Percentiles rank a stretch among this genome's conserved stretches.
phyloP scores from a whole-genome alignment of 208 protist genomes.

The Tritrichomonas foetus region DNA sequence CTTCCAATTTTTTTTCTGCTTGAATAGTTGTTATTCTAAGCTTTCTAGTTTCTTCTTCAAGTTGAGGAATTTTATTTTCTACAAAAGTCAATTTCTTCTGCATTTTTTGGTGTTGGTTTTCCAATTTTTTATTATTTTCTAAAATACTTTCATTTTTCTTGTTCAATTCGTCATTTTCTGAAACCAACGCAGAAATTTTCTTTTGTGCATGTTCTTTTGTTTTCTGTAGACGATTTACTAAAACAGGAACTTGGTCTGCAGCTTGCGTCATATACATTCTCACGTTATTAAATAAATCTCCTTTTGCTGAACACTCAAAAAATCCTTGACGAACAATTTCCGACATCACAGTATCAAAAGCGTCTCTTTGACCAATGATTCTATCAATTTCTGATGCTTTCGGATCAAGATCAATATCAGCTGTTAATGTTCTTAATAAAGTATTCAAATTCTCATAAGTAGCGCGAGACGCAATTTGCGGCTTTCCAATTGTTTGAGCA shows the following conservation, averaged over 20 bases:
- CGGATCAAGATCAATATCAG: not conserved
- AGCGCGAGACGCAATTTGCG: not conserved
- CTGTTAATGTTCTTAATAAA: not conserved
- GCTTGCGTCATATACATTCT: not conserved
- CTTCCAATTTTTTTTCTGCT: no score
- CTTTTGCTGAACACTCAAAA: not conserved
- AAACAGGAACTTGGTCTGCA: not conserved
- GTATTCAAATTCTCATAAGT: slow-evolving; percentile 7
- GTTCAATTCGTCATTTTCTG: not conserved
- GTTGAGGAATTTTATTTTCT: not conserved
- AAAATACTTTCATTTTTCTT: not conserved
- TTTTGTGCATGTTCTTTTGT: not conserved
- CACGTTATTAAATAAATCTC: not conserved
- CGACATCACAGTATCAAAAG: not conserved
- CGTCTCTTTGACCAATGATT: not conserved
- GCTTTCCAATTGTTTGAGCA: not conserved
- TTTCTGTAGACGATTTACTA: not conserved
- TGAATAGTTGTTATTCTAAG: not conserved
- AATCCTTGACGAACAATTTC: slow-evolving; percentile 25
- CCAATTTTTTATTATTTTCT: not conserved
- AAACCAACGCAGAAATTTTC: not conserved
- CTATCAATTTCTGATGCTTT: not conserved
- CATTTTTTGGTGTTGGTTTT: no score
- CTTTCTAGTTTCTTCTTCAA: not conserved
- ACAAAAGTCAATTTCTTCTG: not conserved